These are phyloP conservation scores for Eragrostis curvula DNA, from an alignment of 176 grass and related monocot genomes.

Conservation along the genomic window DNA sequence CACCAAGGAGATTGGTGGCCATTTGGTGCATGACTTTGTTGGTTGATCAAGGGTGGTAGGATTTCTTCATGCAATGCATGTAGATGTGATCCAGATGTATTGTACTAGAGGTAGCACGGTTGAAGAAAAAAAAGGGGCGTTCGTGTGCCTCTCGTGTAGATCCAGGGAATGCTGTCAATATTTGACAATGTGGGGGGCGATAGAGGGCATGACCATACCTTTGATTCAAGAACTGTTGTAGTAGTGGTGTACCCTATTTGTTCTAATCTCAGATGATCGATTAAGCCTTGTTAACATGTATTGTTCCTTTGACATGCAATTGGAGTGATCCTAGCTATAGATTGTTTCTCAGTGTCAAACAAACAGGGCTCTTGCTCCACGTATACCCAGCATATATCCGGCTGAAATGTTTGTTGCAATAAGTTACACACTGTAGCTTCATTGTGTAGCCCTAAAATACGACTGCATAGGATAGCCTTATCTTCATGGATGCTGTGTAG, in stretches of 20 bases:
- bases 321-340: not conserved
- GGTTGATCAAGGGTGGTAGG: constrained; percentile 44
- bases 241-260: constrained; percentile 43
- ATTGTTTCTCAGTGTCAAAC: constrained; percentile 13
- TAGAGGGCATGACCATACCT: constrained; percentile 47
- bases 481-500: not conserved
- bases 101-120: constrained; percentile 49
- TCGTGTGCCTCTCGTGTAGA: constrained; percentile 45
- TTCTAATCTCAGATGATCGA: constrained; percentile 37
- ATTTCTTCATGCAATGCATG: not conserved
- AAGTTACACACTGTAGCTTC: constrained; percentile 28
- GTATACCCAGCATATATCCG: not conserved
- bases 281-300: constrained; percentile 51
- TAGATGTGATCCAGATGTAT: constrained; percentile 27
- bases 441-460: constrained; percentile 37
- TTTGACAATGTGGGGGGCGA: constrained; percentile 48
- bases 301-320: constrained; percentile 34
- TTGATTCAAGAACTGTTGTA: constrained; percentile 31
- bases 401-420: not conserved
- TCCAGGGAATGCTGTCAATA: constrained; percentile 48
- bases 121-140: constrained; percentile 19
- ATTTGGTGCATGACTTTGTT: constrained; percentile 92
- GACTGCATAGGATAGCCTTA: constrained; percentile 16
- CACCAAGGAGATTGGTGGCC: constrained; percentile 71
- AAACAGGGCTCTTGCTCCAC: constrained; percentile 26